A percentile compares a stretch with the other conserved stretches of the same genome.
These are phyloP conservation scores for Suhomyces bribrorum DNA, from an alignment of 1,139 yeast species.

Conservation along the genomic window DNA sequence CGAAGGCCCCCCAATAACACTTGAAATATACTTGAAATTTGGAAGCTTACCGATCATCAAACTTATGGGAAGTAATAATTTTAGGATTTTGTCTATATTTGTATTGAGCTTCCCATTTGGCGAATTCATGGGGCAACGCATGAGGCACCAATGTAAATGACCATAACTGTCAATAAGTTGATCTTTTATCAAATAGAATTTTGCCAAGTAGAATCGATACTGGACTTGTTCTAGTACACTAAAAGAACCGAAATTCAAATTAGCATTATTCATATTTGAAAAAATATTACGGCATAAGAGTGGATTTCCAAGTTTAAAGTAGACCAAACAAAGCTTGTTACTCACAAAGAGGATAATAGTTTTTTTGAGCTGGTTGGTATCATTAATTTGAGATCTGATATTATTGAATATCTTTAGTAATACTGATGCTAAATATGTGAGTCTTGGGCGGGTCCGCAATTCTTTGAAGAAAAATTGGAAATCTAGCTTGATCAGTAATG, in stretches of 20 bases:
- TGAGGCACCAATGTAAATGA: constrained; percentile 66
- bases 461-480: constrained; percentile 43
- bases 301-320: constrained; percentile 64
- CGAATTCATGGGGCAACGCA: constrained; percentile 35
- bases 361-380: constrained; percentile 48
- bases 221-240: constrained; percentile 58
- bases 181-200: constrained; percentile 62
- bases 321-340: constrained; percentile 58
- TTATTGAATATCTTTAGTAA: constrained; percentile 64
- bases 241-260: constrained; percentile 46
- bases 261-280: constrained; percentile 68
- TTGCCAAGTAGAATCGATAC: constrained; percentile 68
- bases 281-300: constrained; percentile 73
- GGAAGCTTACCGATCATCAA: constrained; percentile 55
- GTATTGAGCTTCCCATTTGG: constrained; percentile 14
- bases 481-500: constrained; percentile 55
- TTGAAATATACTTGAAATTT: constrained; percentile 28
- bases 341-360: constrained; percentile 58
- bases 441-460: constrained; percentile 45
- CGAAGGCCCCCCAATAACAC: constrained; percentile 19
- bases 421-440: constrained; percentile 57
- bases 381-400: constrained; percentile 58
- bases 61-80: constrained; percentile 58
- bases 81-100: constrained; percentile 44
- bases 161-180: constrained; percentile 55